Evolutionary conservation across 805 yeast genomes (phyloP), one percentile per base, ranked within the genome.

Genomic region (Alloascoidea africana): DNA sequence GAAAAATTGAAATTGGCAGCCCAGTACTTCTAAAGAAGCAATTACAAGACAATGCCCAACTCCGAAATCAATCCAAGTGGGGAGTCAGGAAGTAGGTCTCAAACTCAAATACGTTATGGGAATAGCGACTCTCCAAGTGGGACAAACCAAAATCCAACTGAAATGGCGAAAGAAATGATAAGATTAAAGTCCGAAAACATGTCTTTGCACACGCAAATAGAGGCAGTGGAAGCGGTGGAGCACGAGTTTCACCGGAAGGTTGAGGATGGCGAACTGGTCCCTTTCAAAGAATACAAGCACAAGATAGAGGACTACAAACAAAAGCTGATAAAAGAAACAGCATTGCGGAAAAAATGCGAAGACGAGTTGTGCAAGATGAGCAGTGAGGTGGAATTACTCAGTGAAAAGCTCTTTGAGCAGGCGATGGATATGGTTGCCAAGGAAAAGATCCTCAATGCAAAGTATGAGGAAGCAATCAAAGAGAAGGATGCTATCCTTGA

Each of bases 361-460:
- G n/a, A 23, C 13, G 30, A 23, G n/a, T 8, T 23, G 8, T 23
- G 30, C n/a, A 23, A 23, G n/a, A 23, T 23, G 8, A n/a, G 30
- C n/a, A 8, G 13, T 8, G 95, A 85, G 52, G 82, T 82, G 35
- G 89, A 80, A 50, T 94, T 83, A 35, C 57, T 85, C 36, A 71
- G 85, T 1, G 85, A 77, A 1, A 73, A 84, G 2, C 59, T 85
- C 36, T 85, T 85, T 52, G 77, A 72, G 43, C 89, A 84, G 51
- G 96, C 95, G 17, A 83, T 83, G 52, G 66, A 67, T 35, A 81
- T 83, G 84, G 96, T 85, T 5, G 72, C 79, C 36, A 72, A 75
- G 43, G 94, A 94, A 0, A 71, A 82, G 42, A 65, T 73, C 38
- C 80, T 76, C 8, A 23, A 23, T 23, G 8, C 30, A 40, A 69